Evolutionary conservation across 768 basidiomycete species (phyloP).

Genomic region (Phaeotremella skinneri): DNA sequence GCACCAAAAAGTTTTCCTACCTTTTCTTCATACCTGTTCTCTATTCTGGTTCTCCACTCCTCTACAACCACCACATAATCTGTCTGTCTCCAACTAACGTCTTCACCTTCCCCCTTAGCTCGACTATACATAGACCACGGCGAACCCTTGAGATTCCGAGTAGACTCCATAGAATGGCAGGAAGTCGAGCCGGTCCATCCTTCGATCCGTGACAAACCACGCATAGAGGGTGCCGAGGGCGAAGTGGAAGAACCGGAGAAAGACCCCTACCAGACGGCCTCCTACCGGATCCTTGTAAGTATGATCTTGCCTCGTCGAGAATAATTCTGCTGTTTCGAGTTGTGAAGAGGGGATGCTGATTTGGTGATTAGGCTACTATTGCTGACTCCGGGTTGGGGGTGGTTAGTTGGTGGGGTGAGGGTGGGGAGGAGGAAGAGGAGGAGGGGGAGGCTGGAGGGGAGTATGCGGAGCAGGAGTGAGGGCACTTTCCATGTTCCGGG

Average conservation of each 20-base stretch:
- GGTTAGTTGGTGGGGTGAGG: conserved; percentile 52
- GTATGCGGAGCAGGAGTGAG: conserved; percentile 1
- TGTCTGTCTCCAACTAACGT: not conserved
- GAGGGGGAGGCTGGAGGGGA: conserved; percentile 25
- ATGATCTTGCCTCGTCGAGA: not conserved
- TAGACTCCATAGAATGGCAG: conserved; percentile 49
- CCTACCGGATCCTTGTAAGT: conserved; percentile 51
- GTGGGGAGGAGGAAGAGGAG: conserved; percentile 37
- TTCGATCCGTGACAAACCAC: conserved; percentile 20
- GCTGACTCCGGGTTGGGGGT: conserved; percentile 53
- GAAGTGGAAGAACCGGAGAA: conserved; percentile 22
- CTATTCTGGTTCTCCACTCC: too few species aligned
- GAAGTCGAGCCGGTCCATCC: conserved; percentile 48
- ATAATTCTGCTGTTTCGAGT: too few species aligned
- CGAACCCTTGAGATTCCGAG: conserved; percentile 50
- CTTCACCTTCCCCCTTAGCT: conserved; percentile 11
- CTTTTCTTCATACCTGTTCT: not conserved
- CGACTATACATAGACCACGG: conserved; percentile 46
- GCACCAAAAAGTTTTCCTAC: not conserved
- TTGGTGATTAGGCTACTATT: conserved; percentile 49
- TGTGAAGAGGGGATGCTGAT: not conserved
- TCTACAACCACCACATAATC: too few species aligned
- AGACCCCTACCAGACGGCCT: conserved; percentile 48
- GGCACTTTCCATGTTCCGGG: not conserved
- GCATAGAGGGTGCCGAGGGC: conserved; percentile 18